Base-by-base conservation (phyloP, 2,329 filamentous ascomycete genomes). In the Sporothrix protearum region DNA sequence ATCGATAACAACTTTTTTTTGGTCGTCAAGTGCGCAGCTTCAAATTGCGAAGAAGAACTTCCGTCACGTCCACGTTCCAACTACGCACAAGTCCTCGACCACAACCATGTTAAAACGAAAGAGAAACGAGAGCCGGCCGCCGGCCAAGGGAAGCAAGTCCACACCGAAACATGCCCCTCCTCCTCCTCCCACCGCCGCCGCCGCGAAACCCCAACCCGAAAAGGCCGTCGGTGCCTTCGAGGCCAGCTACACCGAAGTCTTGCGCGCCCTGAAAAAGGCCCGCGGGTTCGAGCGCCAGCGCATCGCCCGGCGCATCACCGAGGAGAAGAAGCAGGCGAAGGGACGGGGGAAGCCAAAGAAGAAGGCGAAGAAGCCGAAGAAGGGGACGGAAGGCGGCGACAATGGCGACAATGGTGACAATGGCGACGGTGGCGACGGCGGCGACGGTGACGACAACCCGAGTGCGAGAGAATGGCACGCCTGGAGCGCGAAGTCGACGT, bases 271-370 rank as follows among this genome's bases (percentile, higher is more conserved):
- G 73, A 93, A 93, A 80, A 83, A 85, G 12, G 90, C 89, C 71
- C 93, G 92, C 78, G 89, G 90, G 63, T 91, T 93, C 77, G 92
- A 95, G 82, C 86, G 92, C 61, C 92, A 95, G 81, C 92, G 93
- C 75, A 85, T 92, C 73, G 86, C 90, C 73, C 90, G 88, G 78
- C 82, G 85, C 55, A 79, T 87, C 16, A 83, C 81, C 67, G 85
- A 87, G 36, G 80, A 81, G 69, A 83, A 82, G 68, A 66, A 70
- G 72, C 57, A 59, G 55, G 4, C 22, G 10, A 64, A 63, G 16
- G 36, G 16, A 7, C 22, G 39, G 39, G 9, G 39, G 5, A 57
- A 69, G 16, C 45, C 53, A 28, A 28, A 25, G 25, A 42, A 45
- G n/a, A 69, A 59, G 7, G 64, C 39, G 42, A 71, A 67, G 28